Evolutionary conservation across 305 asterid species (phyloP).

Genomic region (Fraxinus ornus): DNA sequence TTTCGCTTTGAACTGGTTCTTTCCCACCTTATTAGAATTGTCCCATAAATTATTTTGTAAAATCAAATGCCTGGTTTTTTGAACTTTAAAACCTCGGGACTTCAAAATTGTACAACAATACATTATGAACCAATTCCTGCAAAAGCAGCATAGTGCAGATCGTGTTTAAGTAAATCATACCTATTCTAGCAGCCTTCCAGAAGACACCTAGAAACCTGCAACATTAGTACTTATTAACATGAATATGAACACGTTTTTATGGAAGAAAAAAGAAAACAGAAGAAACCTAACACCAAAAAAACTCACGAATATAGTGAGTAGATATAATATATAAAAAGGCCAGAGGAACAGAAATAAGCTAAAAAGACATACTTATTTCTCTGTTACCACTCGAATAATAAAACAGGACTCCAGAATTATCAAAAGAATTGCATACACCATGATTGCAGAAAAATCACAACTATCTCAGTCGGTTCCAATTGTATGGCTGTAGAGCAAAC

Average conservation of each 20-base stretch:
- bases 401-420: background rate
- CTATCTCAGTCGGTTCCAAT: background rate
- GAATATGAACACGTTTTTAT: background rate
- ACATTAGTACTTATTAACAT: conserved; percentile 26
- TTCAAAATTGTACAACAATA: background rate
- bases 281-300: background rate
- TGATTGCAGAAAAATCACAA: background rate
- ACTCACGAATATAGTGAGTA: background rate
- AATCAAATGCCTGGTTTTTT: background rate
- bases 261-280: background rate
- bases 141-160: background rate
- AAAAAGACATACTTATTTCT: background rate
- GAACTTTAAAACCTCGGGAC: background rate
- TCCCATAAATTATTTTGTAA: background rate
- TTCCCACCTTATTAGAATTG: background rate
- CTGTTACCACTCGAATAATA: background rate
- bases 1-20: background rate
- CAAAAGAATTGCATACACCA: background rate
- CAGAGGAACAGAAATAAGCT: background rate
- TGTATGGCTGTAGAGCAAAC: background rate
- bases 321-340: no score
- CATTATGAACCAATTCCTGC: background rate
- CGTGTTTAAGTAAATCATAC: conserved; percentile 20
- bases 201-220: conserved; percentile 89
- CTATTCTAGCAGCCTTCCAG: conserved; percentile 70